Base-by-base conservation (phyloP, 352 stramenopile species). In the Phytophthora tubulina region DNA sequence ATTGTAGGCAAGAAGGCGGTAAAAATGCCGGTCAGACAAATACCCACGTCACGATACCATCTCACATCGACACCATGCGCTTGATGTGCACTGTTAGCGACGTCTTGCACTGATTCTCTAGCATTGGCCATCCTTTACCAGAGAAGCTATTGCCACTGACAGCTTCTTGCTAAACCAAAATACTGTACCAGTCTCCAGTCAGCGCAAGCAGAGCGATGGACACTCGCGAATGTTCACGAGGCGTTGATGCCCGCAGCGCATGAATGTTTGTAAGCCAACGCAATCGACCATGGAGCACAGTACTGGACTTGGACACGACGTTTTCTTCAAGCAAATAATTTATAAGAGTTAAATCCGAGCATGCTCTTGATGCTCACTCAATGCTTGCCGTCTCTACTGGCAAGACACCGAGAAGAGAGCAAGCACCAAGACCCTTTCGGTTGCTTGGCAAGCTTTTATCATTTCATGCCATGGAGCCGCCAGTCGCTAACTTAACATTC, bases 401-500 rank as follows among this genome's bases (percentile, higher is more conserved):
- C 60, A 39, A 67, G n/a, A 15, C 8, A 27, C n/a, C 7, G 10
- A 55, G 30, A 11, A n/a, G 21, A 58, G 14, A 46, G 41, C 38
- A 14, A 46, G 41, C 38, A 53, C 42, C 55, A 45, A 33, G 35
- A 46, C 27, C 13, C 15, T 32, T 15, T 57, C 27, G 21, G 27
- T 45, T 52, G 53, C 63, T 62, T 61, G 61, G 50, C 61, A 39
- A 62, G 42, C 17, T 50, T 61, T 67, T 70, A 27, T 70, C 62
- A 63, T 70, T 63, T 70, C 60, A 46, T 50, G 44, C 42, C 60
- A 41, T 49, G 57, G 27, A 27, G 51, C 30, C 61, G 32, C 61
- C 61, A 60, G 42, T 64, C 63, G 52, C 63, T 70, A 70, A 70
- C 52, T 70, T 63, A 63, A 69, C 62, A 69, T 63, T 59, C 27